phyloP scores from a whole-genome alignment of 345 rosid species.

The Fremontodendron californicum region DNA sequence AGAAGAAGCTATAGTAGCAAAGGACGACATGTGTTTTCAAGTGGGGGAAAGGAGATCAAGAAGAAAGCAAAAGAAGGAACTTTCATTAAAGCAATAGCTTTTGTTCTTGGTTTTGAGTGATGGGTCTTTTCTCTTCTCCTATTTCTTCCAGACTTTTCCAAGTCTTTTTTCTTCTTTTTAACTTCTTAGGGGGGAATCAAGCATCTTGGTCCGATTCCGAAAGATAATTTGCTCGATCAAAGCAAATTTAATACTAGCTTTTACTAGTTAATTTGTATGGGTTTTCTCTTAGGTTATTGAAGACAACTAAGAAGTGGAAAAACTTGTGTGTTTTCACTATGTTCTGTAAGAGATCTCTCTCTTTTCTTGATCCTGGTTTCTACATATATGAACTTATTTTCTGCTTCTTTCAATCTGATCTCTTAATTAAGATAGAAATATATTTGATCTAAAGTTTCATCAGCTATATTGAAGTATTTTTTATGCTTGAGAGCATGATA shows the following conservation, averaged over 20 bases:
- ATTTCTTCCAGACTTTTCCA: not conserved
- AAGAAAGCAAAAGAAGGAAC: not conserved
- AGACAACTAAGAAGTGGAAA: not conserved
- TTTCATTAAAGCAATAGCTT: not conserved
- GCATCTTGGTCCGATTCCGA: conserved; percentile 56
- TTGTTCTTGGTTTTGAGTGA: conserved; percentile 8
- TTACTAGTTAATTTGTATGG: not conserved
- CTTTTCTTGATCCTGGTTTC: not conserved
- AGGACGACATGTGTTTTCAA: not conserved
- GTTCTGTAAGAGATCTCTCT: conserved; percentile 2
- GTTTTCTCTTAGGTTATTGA: no score
- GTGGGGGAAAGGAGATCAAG: not conserved
- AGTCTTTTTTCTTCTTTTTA: not conserved
- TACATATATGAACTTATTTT: not conserved
- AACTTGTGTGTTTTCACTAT: not conserved
- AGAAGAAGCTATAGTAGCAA: not conserved
- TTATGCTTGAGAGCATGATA: not conserved
- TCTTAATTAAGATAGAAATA: not conserved
- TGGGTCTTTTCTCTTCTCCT: conserved; percentile 5
- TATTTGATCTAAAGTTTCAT: conserved; percentile 4
- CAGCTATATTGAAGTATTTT: not conserved
- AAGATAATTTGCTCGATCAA: conserved; percentile 20
- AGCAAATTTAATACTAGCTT: not conserved
- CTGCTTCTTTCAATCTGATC: not conserved
- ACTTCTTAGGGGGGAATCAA: conserved; percentile 40